Conservation (phyloP, 164 flowering plant species). For the Magnolia sinica region DNA sequence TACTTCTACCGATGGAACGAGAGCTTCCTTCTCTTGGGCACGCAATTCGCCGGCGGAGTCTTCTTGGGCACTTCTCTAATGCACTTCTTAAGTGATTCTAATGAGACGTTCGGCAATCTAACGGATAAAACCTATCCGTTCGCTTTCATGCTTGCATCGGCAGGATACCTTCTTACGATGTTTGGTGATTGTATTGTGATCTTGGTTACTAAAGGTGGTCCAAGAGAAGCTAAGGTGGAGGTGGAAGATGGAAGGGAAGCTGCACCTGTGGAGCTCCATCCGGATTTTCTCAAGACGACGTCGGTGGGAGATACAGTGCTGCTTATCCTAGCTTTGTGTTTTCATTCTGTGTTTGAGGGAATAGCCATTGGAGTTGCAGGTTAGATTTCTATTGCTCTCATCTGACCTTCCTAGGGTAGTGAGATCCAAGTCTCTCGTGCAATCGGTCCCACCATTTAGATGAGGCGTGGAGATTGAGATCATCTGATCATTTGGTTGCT, state of each 20-base stretch:
- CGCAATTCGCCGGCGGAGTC: constrained; percentile 87
- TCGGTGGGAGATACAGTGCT: constrained; percentile 64
- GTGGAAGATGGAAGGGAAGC: constrained; percentile 29
- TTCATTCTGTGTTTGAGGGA: constrained; percentile 86
- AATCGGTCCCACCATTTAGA: too few relatives aligned
- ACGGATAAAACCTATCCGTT: constrained; percentile 59
- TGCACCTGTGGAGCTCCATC: constrained; percentile 14
- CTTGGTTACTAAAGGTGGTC: constrained; percentile 12
- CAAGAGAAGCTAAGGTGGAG: constrained; percentile 26
- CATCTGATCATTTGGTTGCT: too few relatives aligned
- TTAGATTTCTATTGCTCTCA: constrained; percentile 12
- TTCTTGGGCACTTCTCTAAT: constrained; percentile 71
- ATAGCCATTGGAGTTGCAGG: constrained; percentile 84
- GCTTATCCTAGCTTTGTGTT: constrained; percentile 70
- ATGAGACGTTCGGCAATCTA: constrained; percentile 40
- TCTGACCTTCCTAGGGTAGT: too few relatives aligned
- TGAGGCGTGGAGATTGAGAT: too few relatives aligned
- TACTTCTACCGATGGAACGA: constrained; percentile 81
- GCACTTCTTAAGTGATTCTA: constrained; percentile 82
- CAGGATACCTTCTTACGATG: constrained; percentile 77
- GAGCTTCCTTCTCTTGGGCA: constrained; percentile 65
- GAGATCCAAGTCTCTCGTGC: too few relatives aligned
- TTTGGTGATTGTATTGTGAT: constrained; percentile 53
- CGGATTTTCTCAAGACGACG: constrained; percentile 39
- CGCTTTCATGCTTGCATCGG: constrained; percentile 70